These are phyloP conservation scores for Aureobasidium mangrovei DNA, from an alignment of 2,329 filamentous ascomycete species.

Conservation along the genomic window DNA sequence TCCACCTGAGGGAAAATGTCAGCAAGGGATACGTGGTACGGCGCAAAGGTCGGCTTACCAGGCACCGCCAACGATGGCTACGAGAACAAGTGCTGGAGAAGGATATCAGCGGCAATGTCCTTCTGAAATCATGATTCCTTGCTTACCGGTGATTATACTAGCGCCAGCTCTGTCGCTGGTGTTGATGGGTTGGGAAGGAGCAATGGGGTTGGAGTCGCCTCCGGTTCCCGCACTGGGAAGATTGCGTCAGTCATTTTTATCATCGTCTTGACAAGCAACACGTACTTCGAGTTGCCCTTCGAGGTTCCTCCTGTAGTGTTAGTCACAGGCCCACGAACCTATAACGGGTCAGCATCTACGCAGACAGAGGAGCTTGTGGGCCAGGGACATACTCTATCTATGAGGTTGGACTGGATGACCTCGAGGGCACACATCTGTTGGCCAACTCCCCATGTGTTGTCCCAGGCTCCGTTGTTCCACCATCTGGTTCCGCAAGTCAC, in stretches of 20 bases:
- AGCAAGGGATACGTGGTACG: background rate
- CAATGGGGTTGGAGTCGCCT: conserved; percentile 22
- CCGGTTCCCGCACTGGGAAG: conserved; percentile 28
- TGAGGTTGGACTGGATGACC: conserved; percentile 37
- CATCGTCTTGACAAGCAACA: conserved; percentile 27
- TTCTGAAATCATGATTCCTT: background rate
- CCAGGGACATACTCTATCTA: conserved; percentile 8
- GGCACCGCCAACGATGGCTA: conserved; percentile 46
- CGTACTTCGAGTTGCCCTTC: conserved; percentile 33
- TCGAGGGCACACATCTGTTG: conserved; percentile 51
- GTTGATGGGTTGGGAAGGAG: conserved; percentile 37
- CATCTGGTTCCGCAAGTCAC: conserved; percentile 39
- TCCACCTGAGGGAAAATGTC: background rate
- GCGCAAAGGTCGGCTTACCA: conserved; percentile 15
- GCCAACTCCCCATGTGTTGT: conserved; percentile 43
- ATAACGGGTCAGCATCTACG: background rate
- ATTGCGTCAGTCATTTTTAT: conserved; percentile 19
- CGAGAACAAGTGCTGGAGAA: conserved; percentile 40
- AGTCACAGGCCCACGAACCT: conserved; percentile 35
- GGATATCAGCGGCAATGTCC: background rate
- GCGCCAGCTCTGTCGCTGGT: conserved; percentile 60
- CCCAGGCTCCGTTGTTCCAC: conserved; percentile 36
- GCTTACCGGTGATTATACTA: conserved; percentile 48
- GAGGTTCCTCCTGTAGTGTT: conserved; percentile 45
- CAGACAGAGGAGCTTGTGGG: background rate